These are phyloP conservation scores for Trichoderma koningii DNA, from an alignment of 2,329 filamentous ascomycete species.

Conservation along the genomic window DNA sequence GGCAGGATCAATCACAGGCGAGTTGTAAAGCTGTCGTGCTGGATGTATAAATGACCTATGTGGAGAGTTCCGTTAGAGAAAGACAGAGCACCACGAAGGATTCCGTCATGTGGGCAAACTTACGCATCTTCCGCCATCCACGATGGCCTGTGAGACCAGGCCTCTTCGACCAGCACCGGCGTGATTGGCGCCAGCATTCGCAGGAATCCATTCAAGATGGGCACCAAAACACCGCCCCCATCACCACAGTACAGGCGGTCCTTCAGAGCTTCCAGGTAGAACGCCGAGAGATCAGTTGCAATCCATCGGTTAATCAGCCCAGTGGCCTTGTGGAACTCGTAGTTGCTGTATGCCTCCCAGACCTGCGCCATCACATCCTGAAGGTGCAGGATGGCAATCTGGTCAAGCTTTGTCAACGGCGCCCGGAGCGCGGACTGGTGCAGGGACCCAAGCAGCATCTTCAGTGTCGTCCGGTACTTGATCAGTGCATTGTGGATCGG, in stretches of 20 bases:
- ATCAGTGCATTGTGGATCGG: constrained; percentile 74
- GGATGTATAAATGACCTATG: constrained; percentile 42
- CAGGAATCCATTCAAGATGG: constrained; percentile 71
- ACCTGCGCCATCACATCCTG: constrained; percentile 65
- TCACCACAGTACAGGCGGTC: constrained; percentile 87
- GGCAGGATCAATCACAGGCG: constrained; percentile 45
- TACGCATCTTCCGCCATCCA: constrained; percentile 57
- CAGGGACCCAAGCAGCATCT: constrained; percentile 82
- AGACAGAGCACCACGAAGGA: neutral
- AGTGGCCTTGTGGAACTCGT: constrained; percentile 81
- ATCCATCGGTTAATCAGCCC: constrained; percentile 78
- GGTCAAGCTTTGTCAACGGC: constrained; percentile 64
- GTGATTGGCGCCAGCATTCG: constrained; percentile 80
- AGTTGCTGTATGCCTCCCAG: constrained; percentile 63
- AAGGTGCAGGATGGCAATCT: constrained; percentile 77
- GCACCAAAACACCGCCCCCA: constrained; percentile 62
- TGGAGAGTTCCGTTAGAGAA: constrained; percentile 27
- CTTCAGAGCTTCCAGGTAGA: constrained; percentile 92
- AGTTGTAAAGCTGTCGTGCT: constrained; percentile 50
- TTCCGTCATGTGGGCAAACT: constrained; percentile 32
- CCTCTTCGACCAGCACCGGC: constrained; percentile 83
- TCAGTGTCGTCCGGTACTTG: constrained; percentile 87
- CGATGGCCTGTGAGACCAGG: constrained; percentile 74
- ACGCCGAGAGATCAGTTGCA: constrained; percentile 79
- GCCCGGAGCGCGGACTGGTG: constrained; percentile 54